phyloP scores from a whole-genome alignment of 768 basidiomycete species.

The Lactarius akahatsu region DNA sequence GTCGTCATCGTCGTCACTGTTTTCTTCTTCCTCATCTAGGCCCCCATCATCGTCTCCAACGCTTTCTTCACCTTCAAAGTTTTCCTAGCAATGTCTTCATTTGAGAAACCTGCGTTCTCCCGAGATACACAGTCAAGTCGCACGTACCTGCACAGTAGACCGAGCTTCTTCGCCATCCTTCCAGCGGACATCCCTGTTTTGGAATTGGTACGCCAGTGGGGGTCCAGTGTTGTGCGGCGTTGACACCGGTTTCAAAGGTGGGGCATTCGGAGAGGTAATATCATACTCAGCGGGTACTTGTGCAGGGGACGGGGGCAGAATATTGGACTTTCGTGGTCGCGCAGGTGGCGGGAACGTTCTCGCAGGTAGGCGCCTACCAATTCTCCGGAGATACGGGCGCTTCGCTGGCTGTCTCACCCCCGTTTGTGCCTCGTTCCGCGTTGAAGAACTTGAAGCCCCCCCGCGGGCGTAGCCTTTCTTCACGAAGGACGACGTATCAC shows the following conservation, averaged over 20 bases:
- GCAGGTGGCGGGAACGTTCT: neutral
- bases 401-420: neutral
- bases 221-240: neutral
- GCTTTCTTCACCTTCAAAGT: neutral
- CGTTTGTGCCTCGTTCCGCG: neutral
- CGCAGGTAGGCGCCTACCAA: slow-evolving; percentile 6
- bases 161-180: neutral
- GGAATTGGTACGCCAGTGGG: neutral
- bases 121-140: neutral
- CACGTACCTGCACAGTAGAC: neutral
- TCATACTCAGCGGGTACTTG: neutral
- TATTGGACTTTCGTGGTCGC: neutral
- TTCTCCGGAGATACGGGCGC: slow-evolving; percentile 19
- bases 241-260: neutral
- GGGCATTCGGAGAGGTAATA: neutral
- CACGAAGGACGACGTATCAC: neutral
- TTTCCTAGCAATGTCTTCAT: neutral
- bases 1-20: neutral
- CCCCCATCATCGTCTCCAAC: neutral
- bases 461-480: neutral
- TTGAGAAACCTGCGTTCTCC: neutral
- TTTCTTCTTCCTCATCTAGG: neutral
- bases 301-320: neutral
- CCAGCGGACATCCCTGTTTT: neutral
- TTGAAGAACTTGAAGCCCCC: neutral